These are phyloP conservation scores for Trichoderma erinaceum DNA, from an alignment of 495 filamentous ascomycete genomes.

Conservation along the genomic window DNA sequence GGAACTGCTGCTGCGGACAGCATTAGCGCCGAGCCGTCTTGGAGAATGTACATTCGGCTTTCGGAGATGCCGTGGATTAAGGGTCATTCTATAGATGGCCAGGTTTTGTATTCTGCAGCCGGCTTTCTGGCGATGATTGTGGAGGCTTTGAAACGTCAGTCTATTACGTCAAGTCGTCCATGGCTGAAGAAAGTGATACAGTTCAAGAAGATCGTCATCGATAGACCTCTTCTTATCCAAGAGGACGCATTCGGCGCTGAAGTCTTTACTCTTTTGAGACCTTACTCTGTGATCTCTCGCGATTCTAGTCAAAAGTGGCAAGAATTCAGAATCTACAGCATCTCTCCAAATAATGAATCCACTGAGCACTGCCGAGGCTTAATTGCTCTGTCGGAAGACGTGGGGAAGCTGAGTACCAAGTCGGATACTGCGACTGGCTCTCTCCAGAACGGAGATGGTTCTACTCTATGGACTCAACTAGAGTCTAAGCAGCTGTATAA, in stretches of 20 bases:
- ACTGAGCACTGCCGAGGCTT: conserved; percentile 35
- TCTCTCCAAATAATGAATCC: conserved; percentile 32
- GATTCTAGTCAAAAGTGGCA: conserved; percentile 28
- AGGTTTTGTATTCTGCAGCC: conserved; percentile 48
- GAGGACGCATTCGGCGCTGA: conserved; percentile 35
- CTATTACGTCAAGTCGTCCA: neutral
- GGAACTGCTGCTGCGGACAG: conserved; percentile 43
- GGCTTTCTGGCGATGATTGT: conserved; percentile 46
- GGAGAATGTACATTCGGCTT: conserved; percentile 42
- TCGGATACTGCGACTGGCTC: neutral
- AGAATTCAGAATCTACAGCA: conserved; percentile 33
- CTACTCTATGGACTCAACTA: neutral
- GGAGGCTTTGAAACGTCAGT: conserved; percentile 31
- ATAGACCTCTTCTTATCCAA: conserved; percentile 39
- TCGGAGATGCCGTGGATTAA: conserved; percentile 42
- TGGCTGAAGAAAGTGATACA: neutral
- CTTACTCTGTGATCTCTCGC: neutral
- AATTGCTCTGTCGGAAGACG: conserved; percentile 13
- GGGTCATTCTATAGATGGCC: conserved; percentile 36
- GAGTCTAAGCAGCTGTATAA: conserved; percentile 20
- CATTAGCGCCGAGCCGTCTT: conserved; percentile 43
- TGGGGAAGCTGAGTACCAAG: neutral
- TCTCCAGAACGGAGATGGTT: neutral
- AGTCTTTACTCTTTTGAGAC: conserved; percentile 12
- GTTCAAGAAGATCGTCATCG: conserved; percentile 27